Conservation (phyloP, 345 rosid species). For the Brassica cretica region DNA sequence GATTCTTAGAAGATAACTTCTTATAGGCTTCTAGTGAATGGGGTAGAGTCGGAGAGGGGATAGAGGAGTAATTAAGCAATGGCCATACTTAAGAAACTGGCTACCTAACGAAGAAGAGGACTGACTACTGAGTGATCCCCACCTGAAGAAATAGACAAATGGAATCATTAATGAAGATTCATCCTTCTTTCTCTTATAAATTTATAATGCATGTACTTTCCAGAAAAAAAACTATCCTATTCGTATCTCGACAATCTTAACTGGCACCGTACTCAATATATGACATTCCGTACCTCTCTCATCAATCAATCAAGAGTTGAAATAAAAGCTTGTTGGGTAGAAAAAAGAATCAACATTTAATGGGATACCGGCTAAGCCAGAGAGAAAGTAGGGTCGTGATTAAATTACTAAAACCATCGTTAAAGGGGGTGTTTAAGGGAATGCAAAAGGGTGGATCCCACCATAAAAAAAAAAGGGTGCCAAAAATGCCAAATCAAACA, state of each 20-base stretch:
- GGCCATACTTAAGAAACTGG: conserved; percentile 21
- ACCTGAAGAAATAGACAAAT: conserved; percentile 35
- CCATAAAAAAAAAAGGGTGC: no score
- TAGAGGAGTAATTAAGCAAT: conserved; percentile 26
- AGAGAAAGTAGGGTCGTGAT: conserved; percentile 22
- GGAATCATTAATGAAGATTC: conserved; percentile 38
- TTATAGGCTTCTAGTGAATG: background rate
- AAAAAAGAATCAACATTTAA: conserved; percentile 28
- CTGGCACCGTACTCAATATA: conserved; percentile 46
- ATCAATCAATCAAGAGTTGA: conserved; percentile 31
- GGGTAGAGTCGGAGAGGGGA: background rate
- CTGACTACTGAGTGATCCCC: conserved; percentile 27
- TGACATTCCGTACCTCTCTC: conserved; percentile 41
- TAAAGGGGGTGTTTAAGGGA: no score
- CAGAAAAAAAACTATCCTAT: conserved; percentile 18
- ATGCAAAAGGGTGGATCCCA: no score
- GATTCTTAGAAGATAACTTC: background rate
- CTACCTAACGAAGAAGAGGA: conserved; percentile 33
- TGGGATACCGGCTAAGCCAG: conserved; percentile 26
- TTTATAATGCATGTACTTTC: conserved; percentile 29
- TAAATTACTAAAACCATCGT: background rate
- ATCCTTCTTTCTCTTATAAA: conserved; percentile 28
- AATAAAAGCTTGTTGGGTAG: conserved; percentile 6
- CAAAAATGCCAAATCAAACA: no score
- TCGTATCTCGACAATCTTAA: conserved; percentile 34